phyloP scores from a whole-genome alignment of 2,329 filamentous ascomycete species.

The Monosporascus sp. region DNA sequence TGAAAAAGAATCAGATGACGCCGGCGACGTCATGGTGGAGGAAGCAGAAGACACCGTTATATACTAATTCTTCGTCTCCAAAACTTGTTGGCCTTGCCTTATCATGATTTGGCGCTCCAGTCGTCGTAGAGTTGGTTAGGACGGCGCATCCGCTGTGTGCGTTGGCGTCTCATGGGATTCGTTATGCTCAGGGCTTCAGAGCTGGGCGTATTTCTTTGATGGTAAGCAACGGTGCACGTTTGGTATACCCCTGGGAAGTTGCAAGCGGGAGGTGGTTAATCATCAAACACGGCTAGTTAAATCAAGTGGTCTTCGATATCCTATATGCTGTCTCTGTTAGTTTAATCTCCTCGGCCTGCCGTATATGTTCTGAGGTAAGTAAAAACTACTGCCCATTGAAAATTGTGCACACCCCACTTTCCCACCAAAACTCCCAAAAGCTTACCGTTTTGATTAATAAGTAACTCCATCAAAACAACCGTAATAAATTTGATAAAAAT shows the following conservation, averaged over 20 bases:
- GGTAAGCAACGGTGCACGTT: neutral
- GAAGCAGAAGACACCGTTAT: constrained; percentile 88
- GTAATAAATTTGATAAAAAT: no score
- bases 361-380: no score
- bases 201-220: neutral
- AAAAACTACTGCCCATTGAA: no score
- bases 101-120: neutral
- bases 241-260: neutral
- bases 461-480: no score
- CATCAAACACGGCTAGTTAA: neutral
- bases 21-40: constrained; percentile 73
- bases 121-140: neutral
- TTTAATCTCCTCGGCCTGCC: neutral
- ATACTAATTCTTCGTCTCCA: constrained; percentile 49
- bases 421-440: no score
- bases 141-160: neutral
- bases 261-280: neutral
- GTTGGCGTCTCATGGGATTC: neutral
- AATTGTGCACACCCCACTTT: no score
- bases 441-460: no score
- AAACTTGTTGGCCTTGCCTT: constrained; percentile 1
- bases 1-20: constrained; percentile 54
- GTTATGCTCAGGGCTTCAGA: neutral
- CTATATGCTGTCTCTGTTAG: neutral
- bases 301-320: neutral